Conservation (phyloP, 2,329 filamentous ascomycete genomes). For the Fusarium coffeatum region DNA sequence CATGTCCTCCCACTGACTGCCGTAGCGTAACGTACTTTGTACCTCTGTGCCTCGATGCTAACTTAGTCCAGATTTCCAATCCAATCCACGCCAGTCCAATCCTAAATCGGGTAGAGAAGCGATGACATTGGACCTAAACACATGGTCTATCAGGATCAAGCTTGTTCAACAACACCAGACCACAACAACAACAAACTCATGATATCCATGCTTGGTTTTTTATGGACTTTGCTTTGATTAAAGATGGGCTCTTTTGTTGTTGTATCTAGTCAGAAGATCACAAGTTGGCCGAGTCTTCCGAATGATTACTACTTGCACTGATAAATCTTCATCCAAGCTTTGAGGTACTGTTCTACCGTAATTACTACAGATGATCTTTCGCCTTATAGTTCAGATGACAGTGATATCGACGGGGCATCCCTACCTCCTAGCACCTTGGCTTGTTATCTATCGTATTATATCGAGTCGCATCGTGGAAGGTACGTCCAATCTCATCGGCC, state of each 20-base stretch:
- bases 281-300: background rate
- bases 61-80: background rate
- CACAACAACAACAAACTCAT: background rate
- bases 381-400: slow-evolving; percentile 20
- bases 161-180: slow-evolving; percentile 14
- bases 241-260: slow-evolving; percentile 4
- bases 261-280: background rate
- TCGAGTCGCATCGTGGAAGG: slow-evolving; percentile 3
- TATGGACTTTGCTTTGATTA: slow-evolving; percentile 28
- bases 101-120: slow-evolving; percentile 12
- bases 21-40: background rate
- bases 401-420: slow-evolving; percentile 29
- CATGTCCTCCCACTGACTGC: slow-evolving; percentile 23
- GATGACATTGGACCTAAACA: slow-evolving; percentile 7
- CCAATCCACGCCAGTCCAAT: slow-evolving; percentile 11
- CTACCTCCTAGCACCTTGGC: slow-evolving; percentile 8
- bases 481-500: slow-evolving; percentile 11
- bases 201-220: slow-evolving; percentile 21
- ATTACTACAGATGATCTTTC: slow-evolving; percentile 8
- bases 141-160: slow-evolving; percentile 30
- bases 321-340: background rate
- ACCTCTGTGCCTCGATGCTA: background rate
- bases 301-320: background rate
- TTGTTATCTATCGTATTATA: slow-evolving; percentile 4
- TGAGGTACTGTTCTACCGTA: background rate